Base-by-base conservation (phyloP, 352 stramenopile species). In the Globisporangium iwayamae region DNA sequence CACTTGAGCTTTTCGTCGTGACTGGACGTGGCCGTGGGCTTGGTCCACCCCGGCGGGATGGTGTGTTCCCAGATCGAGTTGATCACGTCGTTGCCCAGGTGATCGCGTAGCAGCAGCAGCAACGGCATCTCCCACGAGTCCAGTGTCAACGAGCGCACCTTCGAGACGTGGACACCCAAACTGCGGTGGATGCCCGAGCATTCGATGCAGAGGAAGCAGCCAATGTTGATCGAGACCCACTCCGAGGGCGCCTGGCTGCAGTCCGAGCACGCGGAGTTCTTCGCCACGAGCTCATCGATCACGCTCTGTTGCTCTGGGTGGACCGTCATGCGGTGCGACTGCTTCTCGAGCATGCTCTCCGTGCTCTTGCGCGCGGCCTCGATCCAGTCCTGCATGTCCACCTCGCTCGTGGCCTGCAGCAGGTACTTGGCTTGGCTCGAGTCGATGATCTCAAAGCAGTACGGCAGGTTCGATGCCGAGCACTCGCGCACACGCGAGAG, bases 171-270 rank as follows among this genome's bases (percentile, higher is more conserved):
- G 3, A 98, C 94, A 52, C 97, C 97, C 18, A 99, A 81, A 63
- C 86, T 98, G 45, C 97, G 85, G 66, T 99, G 97, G 43, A 99
- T 98, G 16, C 95, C 97, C 43, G 89, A 97, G 70, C 97, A 99
- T 69, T 98, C 89, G 67, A 99, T 98, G 68, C 97, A 99, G 39
- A 99, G 71, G 25, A 99, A 76, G 53, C 96, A 91, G 13, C 97
- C 96, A 53, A 99, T 87, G 74, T 99, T 99, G 62, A 98, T 90
- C 34, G 90, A 98, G 38, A 97, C 95, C 97, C 97, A 99, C 62
- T 99, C 94, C 1, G 96, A 83, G 6, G 89, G 87, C 13, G 75
- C 71, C 43, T 87, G 79, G 54, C 82, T 78, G 62, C 87, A 96
- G 54, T 96, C 87, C 0, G 84, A 79, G 53, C 87, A 96, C 38